Conservation (phyloP, 345 rosid genomes). For the Salix purpurea region DNA sequence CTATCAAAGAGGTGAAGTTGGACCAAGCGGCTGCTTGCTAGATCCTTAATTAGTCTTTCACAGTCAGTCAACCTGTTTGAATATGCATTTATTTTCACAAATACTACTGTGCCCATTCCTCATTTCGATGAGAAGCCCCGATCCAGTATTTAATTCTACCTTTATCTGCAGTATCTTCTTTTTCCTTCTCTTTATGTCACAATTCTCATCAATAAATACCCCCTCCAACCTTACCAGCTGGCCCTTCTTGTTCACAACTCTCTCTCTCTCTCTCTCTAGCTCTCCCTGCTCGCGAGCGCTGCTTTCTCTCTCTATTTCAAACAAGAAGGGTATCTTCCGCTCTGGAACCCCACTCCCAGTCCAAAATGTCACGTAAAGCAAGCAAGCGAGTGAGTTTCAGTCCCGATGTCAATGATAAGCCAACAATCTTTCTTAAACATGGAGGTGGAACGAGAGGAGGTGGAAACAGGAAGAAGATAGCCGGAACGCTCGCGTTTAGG, state of each 20-base stretch:
- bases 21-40: neutral
- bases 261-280: neutral
- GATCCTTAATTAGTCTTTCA: neutral
- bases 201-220: slow-evolving; percentile 38
- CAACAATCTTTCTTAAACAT: slow-evolving; percentile 38
- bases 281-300: neutral
- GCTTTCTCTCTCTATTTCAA: neutral
- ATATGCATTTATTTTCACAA: slow-evolving; percentile 9
- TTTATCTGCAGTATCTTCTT: neutral
- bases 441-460: slow-evolving; percentile 24
- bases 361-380: slow-evolving; percentile 51
- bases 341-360: neutral
- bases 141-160: slow-evolving; percentile 6
- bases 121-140: slow-evolving; percentile 10
- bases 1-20: neutral
- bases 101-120: slow-evolving; percentile 1
- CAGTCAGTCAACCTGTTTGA: slow-evolving; percentile 24
- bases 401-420: slow-evolving; percentile 48
- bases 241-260: slow-evolving; percentile 19
- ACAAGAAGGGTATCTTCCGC: neutral
- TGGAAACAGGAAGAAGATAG: slow-evolving; percentile 34
- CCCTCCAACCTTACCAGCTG: slow-evolving; percentile 22
- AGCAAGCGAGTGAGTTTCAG: slow-evolving; percentile 68
- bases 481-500: slow-evolving; percentile 47
- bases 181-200: slow-evolving; percentile 1